Base-by-base conservation (phyloP, 2,329 filamentous ascomycete species). In the Hymenoscyphus scutula region DNA sequence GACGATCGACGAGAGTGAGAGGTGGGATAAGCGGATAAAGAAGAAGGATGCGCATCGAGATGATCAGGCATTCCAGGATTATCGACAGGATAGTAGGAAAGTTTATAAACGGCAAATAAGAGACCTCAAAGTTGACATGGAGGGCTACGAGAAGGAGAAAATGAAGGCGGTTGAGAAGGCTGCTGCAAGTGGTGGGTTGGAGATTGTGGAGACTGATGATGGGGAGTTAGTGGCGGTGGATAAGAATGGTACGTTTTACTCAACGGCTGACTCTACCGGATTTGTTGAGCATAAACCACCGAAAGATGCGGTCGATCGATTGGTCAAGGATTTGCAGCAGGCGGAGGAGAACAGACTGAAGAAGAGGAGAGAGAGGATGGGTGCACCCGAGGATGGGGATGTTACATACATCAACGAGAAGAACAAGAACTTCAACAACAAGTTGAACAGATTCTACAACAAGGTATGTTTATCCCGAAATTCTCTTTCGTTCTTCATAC, bases 381-480 rank as follows among this genome's bases (percentile, higher is more conserved):
- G 86, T 13, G 85, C 88, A 74, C 89, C 88, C 66, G 92, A 93
- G 63, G 92, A 96, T 67, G 89, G 87, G 30, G 95, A 99, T 77
- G 90, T 98, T 71, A 98, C 94, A 7, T 98, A 97, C 78, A 99
- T 99, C 84, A 99, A 99, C 79, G 92, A 97, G 79, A 97, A 99
- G 89, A 99, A 99, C 83, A 98, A 98, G 83, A 92, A 97, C 82
- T 99, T 99, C 81, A 99, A 99, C 86, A 88, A 96, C 80, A 98
- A 99, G 80, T 81, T 99, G 76, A 83, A 89, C 60, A 84, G 95
- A 69, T 99, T 98, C 80, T 99, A 99, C 79, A 95, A 99, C 80
- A 96, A 97, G 78, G 81, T 83, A 77, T 65, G 78, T 72, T 53
- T 37, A 34, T 15, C 23, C 29, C 56, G 13, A 7, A 51, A 19